Percentiles rank a stretch among this genome's conserved stretches.
Conservation (phyloP, 2,329 filamentous ascomycete species). For the Drechmeria coniospora region DNA sequence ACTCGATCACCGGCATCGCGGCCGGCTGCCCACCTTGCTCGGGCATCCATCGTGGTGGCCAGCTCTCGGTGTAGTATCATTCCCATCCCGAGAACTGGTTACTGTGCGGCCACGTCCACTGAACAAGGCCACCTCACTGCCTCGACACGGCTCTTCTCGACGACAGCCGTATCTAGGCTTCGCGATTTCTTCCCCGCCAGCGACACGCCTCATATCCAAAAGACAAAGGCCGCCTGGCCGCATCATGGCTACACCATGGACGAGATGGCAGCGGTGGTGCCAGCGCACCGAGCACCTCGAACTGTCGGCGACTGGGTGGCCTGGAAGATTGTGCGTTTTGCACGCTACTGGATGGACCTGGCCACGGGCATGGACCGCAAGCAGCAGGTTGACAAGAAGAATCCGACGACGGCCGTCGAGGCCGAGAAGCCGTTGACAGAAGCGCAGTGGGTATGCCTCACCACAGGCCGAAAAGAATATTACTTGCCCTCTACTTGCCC, state of each 20-base stretch:
- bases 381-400: constrained; percentile 47
- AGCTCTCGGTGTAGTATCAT: too few relatives aligned
- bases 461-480: neutral
- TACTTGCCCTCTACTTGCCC: too few relatives aligned
- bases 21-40: too few relatives aligned
- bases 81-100: too few relatives aligned
- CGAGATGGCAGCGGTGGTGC: constrained; percentile 59
- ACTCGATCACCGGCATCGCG: too few relatives aligned
- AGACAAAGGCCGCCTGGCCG: constrained; percentile 51
- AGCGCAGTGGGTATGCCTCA: constrained; percentile 52
- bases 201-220: constrained; percentile 44
- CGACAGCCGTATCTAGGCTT: constrained; percentile 28
- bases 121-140: neutral
- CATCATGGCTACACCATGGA: constrained; percentile 61
- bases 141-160: constrained; percentile 29
- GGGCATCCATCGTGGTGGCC: too few relatives aligned
- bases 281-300: constrained; percentile 62
- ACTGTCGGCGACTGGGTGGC: constrained; percentile 66
- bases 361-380: constrained; percentile 59
- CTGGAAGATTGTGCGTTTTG: constrained; percentile 57
- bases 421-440: constrained; percentile 56
- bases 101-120: constrained; percentile 6
- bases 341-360: constrained; percentile 68
- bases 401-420: constrained; percentile 37
- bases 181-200: constrained; percentile 48